Conservation (phyloP, 2,329 filamentous ascomycete genomes). For the Aureobasidium sp. region DNA sequence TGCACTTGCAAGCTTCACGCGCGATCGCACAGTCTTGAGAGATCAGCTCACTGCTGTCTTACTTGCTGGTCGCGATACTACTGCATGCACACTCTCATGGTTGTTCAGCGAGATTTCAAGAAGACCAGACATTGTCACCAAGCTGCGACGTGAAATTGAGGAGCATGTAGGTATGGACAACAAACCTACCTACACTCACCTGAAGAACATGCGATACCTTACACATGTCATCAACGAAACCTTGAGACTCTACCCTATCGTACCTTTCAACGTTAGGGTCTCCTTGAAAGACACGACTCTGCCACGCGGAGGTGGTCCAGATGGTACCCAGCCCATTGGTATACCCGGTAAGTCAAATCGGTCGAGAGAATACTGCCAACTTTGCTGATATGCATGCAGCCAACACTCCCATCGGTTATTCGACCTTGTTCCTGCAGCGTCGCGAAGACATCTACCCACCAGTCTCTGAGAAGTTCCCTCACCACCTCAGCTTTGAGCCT, state of each 20-base stretch:
- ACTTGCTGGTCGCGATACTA: constrained; percentile 82
- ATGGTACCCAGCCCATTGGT: constrained; percentile 40
- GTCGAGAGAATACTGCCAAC: background rate
- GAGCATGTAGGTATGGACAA: constrained; percentile 56
- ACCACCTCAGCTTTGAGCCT: constrained; percentile 38
- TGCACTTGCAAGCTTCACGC: constrained; percentile 73
- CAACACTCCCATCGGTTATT: constrained; percentile 41
- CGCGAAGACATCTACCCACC: constrained; percentile 44
- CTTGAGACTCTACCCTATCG: constrained; percentile 44
- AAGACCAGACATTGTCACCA: constrained; percentile 59
- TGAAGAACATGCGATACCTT: constrained; percentile 85
- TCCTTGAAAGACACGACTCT: constrained; percentile 43
- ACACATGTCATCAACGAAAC: constrained; percentile 37
- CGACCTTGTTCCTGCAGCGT: constrained; percentile 43
- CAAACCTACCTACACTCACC: constrained; percentile 62
- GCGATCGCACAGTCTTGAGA: constrained; percentile 59
- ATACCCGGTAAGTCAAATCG: constrained; percentile 22
- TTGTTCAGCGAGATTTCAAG: constrained; percentile 72
- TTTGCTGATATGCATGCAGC: constrained; percentile 20
- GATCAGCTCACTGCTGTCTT: constrained; percentile 80
- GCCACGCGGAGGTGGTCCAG: constrained; percentile 42
- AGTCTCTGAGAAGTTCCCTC: constrained; percentile 31
- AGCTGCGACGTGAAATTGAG: constrained; percentile 67
- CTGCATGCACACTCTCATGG: constrained; percentile 74
- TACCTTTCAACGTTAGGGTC: constrained; percentile 45